Percentiles rank a stretch among this genome's conserved stretches.
Conservation (phyloP, 352 stramenopile genomes). For the Globisporangium mamillatum region DNA sequence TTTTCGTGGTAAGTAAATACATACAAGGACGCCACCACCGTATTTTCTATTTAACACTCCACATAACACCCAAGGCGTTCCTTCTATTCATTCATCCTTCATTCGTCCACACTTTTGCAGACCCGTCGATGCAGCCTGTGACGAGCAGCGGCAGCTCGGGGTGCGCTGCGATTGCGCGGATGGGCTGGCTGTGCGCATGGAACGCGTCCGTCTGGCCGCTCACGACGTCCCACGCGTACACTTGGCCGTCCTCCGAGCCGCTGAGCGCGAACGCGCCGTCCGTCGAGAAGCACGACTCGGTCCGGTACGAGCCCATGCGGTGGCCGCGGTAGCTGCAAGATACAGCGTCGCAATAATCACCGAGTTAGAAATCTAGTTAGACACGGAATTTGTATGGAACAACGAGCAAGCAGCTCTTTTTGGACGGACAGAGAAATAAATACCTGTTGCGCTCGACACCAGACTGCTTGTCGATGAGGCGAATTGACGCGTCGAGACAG, state of each 20-base stretch:
- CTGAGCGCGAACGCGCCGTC: conserved; percentile 68
- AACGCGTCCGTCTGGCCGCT: conserved; percentile 37
- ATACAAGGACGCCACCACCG: background rate
- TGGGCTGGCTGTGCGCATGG: conserved; percentile 52
- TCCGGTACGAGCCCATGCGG: conserved; percentile 59
- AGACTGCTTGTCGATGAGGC: conserved; percentile 66
- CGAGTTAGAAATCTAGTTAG: conserved; percentile 4
- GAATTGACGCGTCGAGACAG: conserved; percentile 68
- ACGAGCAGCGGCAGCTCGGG: conserved; percentile 64
- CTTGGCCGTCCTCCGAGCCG: conserved; percentile 70
- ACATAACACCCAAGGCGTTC: background rate
- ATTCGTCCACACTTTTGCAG: conserved; percentile 66
- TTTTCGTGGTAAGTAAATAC: background rate
- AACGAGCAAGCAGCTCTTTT: background rate
- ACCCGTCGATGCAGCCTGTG: conserved; percentile 59
- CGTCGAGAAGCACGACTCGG: conserved; percentile 62
- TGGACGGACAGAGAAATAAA: background rate
- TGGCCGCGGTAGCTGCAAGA: conserved; percentile 59
- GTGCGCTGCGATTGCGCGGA: conserved; percentile 63
- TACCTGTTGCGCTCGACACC: conserved; percentile 76
- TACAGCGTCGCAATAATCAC: background rate
- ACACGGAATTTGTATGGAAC: background rate
- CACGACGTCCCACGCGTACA: conserved; percentile 69
- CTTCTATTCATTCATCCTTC: background rate
- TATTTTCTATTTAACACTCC: background rate